Evolutionary conservation across 495 filamentous ascomycete species (phyloP).

Genomic region (Penicillium macrosclerotiorum): DNA sequence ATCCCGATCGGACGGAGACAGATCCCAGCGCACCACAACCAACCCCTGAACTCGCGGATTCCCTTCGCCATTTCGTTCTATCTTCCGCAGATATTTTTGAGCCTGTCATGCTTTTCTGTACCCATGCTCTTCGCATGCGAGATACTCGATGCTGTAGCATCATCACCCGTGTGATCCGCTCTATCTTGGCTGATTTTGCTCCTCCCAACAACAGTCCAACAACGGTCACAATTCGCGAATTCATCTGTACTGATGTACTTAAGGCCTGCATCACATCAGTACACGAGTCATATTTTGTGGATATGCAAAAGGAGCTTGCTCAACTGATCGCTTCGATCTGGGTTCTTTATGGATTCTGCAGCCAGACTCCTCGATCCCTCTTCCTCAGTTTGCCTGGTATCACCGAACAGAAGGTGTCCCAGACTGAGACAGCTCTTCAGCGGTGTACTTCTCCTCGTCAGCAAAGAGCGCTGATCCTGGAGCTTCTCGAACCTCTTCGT

Average conservation of each 20-base stretch:
- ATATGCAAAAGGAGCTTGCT: conserved; percentile 91
- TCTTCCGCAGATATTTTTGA: conserved; percentile 76
- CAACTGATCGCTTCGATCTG: conserved; percentile 83
- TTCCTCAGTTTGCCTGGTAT: conserved; percentile 60
- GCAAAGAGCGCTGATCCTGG: conserved; percentile 81
- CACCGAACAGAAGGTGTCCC: conserved; percentile 41
- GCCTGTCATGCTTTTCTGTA: conserved; percentile 85
- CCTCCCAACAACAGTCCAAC: conserved; percentile 49
- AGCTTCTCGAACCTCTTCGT: conserved; percentile 78
- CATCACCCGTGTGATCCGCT: conserved; percentile 79
- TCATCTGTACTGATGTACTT: conserved; percentile 80
- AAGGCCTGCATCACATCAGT: conserved; percentile 82
- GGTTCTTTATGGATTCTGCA: conserved; percentile 64
- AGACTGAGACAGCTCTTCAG: conserved; percentile 50
- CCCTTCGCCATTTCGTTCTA: conserved; percentile 77
- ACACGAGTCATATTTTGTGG: conserved; percentile 93
- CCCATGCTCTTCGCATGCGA: conserved; percentile 84
- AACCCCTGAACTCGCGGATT: conserved; percentile 36
- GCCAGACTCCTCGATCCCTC: conserved; percentile 50
- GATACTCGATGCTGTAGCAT: conserved; percentile 86
- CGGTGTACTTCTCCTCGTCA: conserved; percentile 67
- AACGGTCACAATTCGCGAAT: conserved; percentile 77
- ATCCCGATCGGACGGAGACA: conserved; percentile 39
- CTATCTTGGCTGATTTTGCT: conserved; percentile 77
- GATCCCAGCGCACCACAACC: conserved; percentile 42